Base-by-base conservation (phyloP, 2,329 filamentous ascomycete genomes). In the Aspergillus viridinutans region DNA sequence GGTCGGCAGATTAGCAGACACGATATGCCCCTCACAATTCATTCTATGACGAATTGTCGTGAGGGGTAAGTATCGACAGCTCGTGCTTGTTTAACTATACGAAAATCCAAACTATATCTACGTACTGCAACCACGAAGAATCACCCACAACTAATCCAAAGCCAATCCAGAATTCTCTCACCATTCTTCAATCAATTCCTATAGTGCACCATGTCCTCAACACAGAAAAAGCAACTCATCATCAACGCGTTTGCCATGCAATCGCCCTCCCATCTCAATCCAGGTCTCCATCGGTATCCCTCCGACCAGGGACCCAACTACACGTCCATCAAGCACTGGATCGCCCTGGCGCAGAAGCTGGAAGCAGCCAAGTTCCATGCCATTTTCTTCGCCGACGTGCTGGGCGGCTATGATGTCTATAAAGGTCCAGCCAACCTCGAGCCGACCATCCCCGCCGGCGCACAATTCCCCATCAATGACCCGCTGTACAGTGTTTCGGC, bases 311-410 rank as follows among this genome's bases (percentile, higher is more conserved):
- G 71, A 17, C 56, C 70, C 50, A 64, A 72, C 32, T 78, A 77
- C 63, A 76, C 76, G 48, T 73, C 71, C 20, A 64, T 81, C 25
- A 69, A 75, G 20, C 75, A 78, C 61, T 82, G 80, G 80, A 75
- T 78, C 2, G 63, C 73, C 1, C 63, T 82, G 1, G 80, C 80
- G 1, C 73, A 80, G 53, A 74, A 74, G 53, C 71, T 81, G 2
- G 78, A 81, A 42, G 73, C 73, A 10, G 78, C 76, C 23, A 78
- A 79, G 32, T 81, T 81, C 59, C 79, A 81, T 57, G 78, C 74
- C 10, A 74, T 82, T 45, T 82, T 82, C 68, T 74, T 82, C 49
- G 80, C 80, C 3, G 80, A 81, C 57, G 76, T 80, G 2, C 70
- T 81, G 0, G 78, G 78, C 2, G 73, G 73, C 21, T 79, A 79